Conservation (phyloP, 805 yeast genomes). For the Starmerella bacillaris region DNA sequence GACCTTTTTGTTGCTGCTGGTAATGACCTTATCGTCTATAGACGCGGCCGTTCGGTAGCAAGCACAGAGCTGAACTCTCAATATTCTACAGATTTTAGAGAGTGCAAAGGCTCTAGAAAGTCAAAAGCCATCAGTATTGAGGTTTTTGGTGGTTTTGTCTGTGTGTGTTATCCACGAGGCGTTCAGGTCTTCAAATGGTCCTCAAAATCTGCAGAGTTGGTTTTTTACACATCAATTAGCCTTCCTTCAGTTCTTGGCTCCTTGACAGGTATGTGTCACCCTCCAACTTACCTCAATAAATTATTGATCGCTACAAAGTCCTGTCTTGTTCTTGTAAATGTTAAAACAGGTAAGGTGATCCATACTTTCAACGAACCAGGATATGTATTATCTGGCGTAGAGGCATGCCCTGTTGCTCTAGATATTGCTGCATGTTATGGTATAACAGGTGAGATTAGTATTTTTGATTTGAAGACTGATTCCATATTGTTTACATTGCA, state of each 20-base stretch:
- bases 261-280: constrained; percentile 53
- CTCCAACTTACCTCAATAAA: constrained; percentile 85
- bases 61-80: constrained; percentile 23
- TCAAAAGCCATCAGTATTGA: constrained; percentile 33
- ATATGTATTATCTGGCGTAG: constrained; percentile 48
- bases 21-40: constrained; percentile 54
- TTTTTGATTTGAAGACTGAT: constrained; percentile 54
- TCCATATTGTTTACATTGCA: constrained; percentile 32
- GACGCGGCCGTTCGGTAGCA: constrained; percentile 54
- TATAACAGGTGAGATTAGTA: constrained; percentile 41
- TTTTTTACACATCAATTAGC: constrained; percentile 45
- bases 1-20: constrained; percentile 65
- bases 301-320: constrained; percentile 62
- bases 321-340: constrained; percentile 45
- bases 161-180: constrained; percentile 35
- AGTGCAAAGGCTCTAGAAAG: no score
- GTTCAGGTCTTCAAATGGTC: constrained; percentile 39
- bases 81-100: constrained; percentile 3
- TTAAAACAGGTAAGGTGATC: constrained; percentile 57
- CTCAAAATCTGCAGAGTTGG: constrained; percentile 35
- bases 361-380: constrained; percentile 36
- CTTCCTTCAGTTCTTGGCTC: constrained; percentile 49
- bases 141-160: constrained; percentile 62
- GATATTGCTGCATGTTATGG: constrained; percentile 71
- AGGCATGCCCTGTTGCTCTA: constrained; percentile 60